Evolutionary conservation across 768 basidiomycete species (phyloP), one percentile per base, ranked within the genome.

Genomic region (Inosperma sp.): DNA sequence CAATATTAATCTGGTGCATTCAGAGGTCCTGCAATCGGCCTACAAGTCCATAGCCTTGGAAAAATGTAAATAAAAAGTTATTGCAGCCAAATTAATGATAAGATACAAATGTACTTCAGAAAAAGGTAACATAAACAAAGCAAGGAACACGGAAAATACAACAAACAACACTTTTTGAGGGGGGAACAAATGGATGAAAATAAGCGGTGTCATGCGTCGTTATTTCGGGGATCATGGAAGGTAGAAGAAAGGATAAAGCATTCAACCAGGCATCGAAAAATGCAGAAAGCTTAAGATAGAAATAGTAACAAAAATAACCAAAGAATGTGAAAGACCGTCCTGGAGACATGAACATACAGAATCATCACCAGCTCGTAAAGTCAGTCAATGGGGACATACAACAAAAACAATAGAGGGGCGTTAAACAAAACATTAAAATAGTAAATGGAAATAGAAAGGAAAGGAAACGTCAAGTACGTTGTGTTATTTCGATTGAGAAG

Each of bases 281-380:
- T 14, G 17, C 17, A 13, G 17, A 17, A 5, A 4, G 12, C 14
- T 36, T 12, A 13, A 12, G 48, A 40, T 51, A 48, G 33, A 44
- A 21, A 39, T 22, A 39, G 13, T 9, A 39, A 39, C 37, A 39
- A 16, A 39, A 39, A 39, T 39, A n/a, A n/a, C n/a, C n/a, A n/a
- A 26, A 19, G 21, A 46, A 33, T 22, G 8, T 29, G 21, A 34
- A 27, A 12, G 21, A 29, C 14, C n/a, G 44, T 47, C 45, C 44
- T 34, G n/a, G 33, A 16, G 35, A 34, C 43, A 17, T 7, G 22
- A 30, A 44, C 30, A 21, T 35, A 51, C 22, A 51, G 30, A 51
- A 35, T 44, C 49, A 44, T 51, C 31, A n/a, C 19, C 25, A 51
- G 46, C 34, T 51, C 42, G 50, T 51, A 35, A 37, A 54, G 8